A percentile compares a stretch with the other conserved stretches of the same genome.
Evolutionary conservation across 2,329 filamentous ascomycete genomes (phyloP).

Genomic region (Aciculosporium take): DNA sequence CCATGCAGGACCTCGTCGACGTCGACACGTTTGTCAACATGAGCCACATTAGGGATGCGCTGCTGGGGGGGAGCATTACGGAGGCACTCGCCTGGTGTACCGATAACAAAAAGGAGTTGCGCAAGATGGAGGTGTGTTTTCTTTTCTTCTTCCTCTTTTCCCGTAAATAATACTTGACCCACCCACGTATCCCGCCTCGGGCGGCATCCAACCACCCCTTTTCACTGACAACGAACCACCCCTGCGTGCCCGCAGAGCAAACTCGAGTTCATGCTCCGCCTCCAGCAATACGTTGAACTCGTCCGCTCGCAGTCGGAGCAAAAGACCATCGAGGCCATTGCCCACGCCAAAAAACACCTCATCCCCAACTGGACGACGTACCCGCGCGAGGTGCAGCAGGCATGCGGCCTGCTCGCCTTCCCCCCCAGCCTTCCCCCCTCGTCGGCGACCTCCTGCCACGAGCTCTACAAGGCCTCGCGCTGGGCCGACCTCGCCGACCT

Average conservation of each 20-base stretch:
- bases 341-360: slow-evolving; percentile 72
- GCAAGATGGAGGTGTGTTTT: slow-evolving; percentile 62
- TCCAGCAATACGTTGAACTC: slow-evolving; percentile 92
- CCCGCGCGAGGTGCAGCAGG: slow-evolving; percentile 52
- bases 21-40: slow-evolving; percentile 77
- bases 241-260: slow-evolving; percentile 42
- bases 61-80: slow-evolving; percentile 55
- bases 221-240: neutral
- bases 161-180: no score
- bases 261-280: slow-evolving; percentile 81
- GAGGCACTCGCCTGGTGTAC: slow-evolving; percentile 82
- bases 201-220: neutral
- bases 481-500: slow-evolving; percentile 66
- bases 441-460: slow-evolving; percentile 26
- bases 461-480: slow-evolving; percentile 57
- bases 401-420: slow-evolving; percentile 70
- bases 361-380: slow-evolving; percentile 55
- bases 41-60: slow-evolving; percentile 59
- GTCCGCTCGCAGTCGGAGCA: slow-evolving; percentile 50
- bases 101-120: slow-evolving; percentile 84
- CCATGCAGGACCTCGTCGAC: slow-evolving; percentile 72
- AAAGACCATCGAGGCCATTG: slow-evolving; percentile 62
- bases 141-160: neutral
- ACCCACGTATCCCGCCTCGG: no score
- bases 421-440: slow-evolving; percentile 34